Base-by-base conservation (phyloP, 2,329 filamentous ascomycete genomes). In the Pseudogymnoascus sp. region DNA sequence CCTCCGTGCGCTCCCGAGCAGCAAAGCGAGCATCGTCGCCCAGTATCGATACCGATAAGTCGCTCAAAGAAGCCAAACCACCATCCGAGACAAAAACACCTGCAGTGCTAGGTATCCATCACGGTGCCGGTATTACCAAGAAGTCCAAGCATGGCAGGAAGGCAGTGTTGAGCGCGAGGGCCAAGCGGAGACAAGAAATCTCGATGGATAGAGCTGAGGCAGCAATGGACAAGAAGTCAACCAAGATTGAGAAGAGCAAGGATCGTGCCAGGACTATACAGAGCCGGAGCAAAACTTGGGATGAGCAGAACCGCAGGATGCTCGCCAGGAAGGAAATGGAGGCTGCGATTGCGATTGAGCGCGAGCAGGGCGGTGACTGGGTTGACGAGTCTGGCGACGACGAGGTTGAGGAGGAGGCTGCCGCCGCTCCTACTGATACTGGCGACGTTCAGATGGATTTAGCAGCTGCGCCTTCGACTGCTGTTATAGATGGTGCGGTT, bases 21-120 rank as follows among this genome's bases (percentile, higher is more conserved):
- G 88, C 89, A 43, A 85, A 89, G 72, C 86, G 90, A 68, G 89
- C 86, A 57, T 85, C 85, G 14, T 89, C 88, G 3, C 87, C 89
- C 25, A 81, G 85, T 71, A 86, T 90, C 75, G 78, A 90, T 76
- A 83, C 84, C 48, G 87, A 90, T 80, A 90, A 90, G 76, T 89
- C 87, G 6, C 79, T 90, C 21, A 89, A 88, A 73, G 78, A 84
- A 39, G 76, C 83, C 65, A 78, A 81, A 66, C 79, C 81, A 10
- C 83, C 85, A 1, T 67, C 75, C 19, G 77, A 81, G 51, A 77
- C 81, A 67, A 73, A 78, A 65, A 83, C 86, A 4, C 85, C 86
- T 28, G 86, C 89, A n/a, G 81, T 90, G 16, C 84, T 92, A 43
- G 85, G 85, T 41, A 84, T 87, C 14, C 87, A 90, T 68, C 84